phyloP scores from a whole-genome alignment of 2,329 filamentous ascomycete species.

The Fusarium ramigenum region DNA sequence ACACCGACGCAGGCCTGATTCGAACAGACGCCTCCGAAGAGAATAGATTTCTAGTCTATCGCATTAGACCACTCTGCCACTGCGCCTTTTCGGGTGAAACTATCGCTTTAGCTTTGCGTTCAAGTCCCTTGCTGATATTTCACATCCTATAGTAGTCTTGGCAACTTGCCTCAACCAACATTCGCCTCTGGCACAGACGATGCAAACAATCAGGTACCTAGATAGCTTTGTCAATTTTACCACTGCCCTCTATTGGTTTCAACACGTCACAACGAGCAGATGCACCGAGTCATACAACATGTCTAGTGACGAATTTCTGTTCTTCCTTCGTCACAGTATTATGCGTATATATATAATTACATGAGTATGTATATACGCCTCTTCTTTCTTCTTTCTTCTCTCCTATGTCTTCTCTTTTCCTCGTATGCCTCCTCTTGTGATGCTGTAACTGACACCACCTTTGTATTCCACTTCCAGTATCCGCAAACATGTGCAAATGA shows the following conservation, averaged over 20 bases:
- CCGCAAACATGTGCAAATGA: background rate
- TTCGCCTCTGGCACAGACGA: too few relatives aligned
- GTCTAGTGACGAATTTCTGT: slow-evolving; percentile 17
- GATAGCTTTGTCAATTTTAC: background rate
- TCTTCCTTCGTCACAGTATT: slow-evolving; percentile 31
- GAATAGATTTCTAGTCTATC: slow-evolving; percentile 36
- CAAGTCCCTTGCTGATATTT: rapidly evolving
- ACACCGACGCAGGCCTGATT: slow-evolving; percentile 32
- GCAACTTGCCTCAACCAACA: background rate
- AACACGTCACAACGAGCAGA: background rate
- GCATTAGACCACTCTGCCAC: slow-evolving; percentile 35
- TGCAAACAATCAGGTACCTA: background rate
- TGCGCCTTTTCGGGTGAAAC: slow-evolving; percentile 5
- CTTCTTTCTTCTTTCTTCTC: background rate
- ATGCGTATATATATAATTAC: slow-evolving; percentile 36
- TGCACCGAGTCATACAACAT: background rate
- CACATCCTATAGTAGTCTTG: background rate
- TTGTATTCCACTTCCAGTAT: background rate
- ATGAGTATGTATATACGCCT: slow-evolving; percentile 32
- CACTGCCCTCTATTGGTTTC: background rate
- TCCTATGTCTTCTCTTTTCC: background rate
- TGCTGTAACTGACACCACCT: background rate
- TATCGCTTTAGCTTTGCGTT: rapidly evolving
- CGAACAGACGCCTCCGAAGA: slow-evolving; percentile 32
- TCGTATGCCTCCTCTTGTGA: background rate